These are phyloP conservation scores for Populus hybrid DNA, from an alignment of 441 rosid species.

Conservation along the genomic window DNA sequence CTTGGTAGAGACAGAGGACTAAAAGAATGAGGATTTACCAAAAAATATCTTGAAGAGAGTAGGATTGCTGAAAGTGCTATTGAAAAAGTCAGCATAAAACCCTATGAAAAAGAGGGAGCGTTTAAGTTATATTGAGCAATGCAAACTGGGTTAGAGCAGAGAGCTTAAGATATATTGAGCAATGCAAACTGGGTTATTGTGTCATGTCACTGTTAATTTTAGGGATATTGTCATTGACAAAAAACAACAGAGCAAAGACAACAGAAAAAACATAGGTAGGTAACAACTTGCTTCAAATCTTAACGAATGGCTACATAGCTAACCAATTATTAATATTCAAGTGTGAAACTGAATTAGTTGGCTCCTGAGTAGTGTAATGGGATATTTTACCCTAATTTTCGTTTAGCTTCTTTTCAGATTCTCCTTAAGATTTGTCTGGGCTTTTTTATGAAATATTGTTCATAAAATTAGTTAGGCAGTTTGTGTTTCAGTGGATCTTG, in stretches of 20 bases:
- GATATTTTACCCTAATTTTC: not conserved
- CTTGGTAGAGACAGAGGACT: not conserved
- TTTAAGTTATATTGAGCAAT: not conserved
- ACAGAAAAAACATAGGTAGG: not conserved
- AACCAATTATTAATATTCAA: constrained; percentile 2
- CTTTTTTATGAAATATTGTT: not conserved
- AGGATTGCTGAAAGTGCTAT: not conserved
- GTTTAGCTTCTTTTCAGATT: not conserved
- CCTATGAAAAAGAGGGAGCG: not conserved
- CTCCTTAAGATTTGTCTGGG: not conserved
- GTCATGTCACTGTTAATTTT: not conserved
- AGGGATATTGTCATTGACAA: not conserved
- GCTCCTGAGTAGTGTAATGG: not conserved
- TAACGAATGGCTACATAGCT: not conserved
- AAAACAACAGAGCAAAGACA: not conserved
- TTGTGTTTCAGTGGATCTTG: not conserved
- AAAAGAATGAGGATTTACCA: not conserved
- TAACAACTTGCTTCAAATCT: not conserved
- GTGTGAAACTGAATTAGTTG: not conserved
- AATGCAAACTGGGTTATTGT: not conserved
- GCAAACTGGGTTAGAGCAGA: not conserved
- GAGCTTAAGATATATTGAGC: no score
- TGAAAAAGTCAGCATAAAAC: not conserved
- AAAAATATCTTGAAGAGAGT: not conserved
- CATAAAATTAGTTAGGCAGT: not conserved